phyloP scores from a whole-genome alignment of 176 grass and related monocot species.

The Olyra latifolia region DNA sequence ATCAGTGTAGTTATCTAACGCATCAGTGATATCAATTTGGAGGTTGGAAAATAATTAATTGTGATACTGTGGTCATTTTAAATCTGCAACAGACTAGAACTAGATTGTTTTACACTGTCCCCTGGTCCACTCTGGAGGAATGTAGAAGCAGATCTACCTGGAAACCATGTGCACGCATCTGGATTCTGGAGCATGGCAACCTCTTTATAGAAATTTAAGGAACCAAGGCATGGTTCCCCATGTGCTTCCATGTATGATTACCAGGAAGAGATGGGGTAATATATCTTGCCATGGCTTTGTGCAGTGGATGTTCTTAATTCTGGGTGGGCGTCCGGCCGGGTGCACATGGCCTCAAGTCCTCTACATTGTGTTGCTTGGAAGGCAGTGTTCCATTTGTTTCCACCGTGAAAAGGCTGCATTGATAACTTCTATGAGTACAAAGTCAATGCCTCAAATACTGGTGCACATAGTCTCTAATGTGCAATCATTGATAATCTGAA shows the following conservation, averaged over 20 bases:
- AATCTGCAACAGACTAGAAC: not conserved
- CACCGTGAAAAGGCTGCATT: constrained; percentile 11
- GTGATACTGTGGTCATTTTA: constrained; percentile 18
- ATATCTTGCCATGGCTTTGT: constrained; percentile 22
- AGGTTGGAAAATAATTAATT: not conserved
- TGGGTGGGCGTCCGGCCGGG: constrained; percentile 21
- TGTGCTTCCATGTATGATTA: constrained; percentile 39
- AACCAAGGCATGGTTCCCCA: constrained; percentile 26
- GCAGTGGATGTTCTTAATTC: constrained; percentile 31
- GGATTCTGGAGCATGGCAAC: constrained; percentile 23
- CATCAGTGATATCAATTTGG: constrained; percentile 22
- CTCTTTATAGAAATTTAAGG: constrained; percentile 13
- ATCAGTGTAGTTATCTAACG: not conserved
- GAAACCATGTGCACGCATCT: constrained; percentile 43
- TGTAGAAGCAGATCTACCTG: constrained; percentile 44
- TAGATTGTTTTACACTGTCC: constrained; percentile 25
- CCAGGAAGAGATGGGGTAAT: constrained; percentile 7
- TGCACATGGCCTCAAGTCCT: constrained; percentile 43
- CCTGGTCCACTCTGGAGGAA: constrained; percentile 39
- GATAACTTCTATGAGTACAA: constrained; percentile 1
- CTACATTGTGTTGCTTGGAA: constrained; percentile 23
- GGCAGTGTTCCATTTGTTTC: constrained; percentile 13
- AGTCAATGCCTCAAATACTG: constrained; percentile 13
- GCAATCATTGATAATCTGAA: not conserved
- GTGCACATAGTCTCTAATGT: not conserved